Evolutionary conservation across 257 asterid species (phyloP), one percentile per base, ranked within the genome.

Genomic region (Penstemon barbatus): DNA sequence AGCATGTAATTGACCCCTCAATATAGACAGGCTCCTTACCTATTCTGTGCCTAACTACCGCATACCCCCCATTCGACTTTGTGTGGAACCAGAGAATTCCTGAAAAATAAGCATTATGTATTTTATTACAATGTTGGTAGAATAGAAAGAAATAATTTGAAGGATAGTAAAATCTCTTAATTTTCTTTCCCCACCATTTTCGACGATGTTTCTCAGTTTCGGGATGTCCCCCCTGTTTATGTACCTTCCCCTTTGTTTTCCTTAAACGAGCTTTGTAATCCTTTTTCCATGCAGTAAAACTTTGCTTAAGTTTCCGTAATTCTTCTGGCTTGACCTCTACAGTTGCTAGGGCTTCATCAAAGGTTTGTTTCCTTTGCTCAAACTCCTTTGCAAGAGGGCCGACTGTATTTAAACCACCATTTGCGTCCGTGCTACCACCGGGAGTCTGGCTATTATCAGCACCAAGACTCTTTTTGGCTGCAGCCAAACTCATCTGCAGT

Each of bases 141-240:
- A 33, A 19, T 10, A 13, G 7, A 41, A 40, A 33, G 13, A 8
- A 38, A 63, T 43, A 7, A 44, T 62, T 42, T 18, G 6, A 43
- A 61, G 18, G 15, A 49, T 11, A 40, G 6, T 4, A 43, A 44
- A 45, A 42, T 25, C 40, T 63, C 44, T 19, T 74, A 81, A 62
- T 81, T 75, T 69, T 84, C 83, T 77, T 83, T 66, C 85, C 95
- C 96, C 96, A 89, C 98, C 95, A 91, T 65, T 49, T 79, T 63
- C 80, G 75, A 61, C 72, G 63, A 63, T 45, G 83, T 74, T 75
- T 81, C 61, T 86, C 95, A 52, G 78, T 74, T 37, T 91, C 93
- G 33, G 61, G 63, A 46, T 59, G 52, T 42, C 83, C 86, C 61
- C 83, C 86, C 61, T 74, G 51, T 66, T 68, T 81, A 56, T 77